Percentiles rank a stretch among this genome's conserved stretches.
Evolutionary conservation across 768 basidiomycete species (phyloP).

Genomic region (Boletellus ananas): DNA sequence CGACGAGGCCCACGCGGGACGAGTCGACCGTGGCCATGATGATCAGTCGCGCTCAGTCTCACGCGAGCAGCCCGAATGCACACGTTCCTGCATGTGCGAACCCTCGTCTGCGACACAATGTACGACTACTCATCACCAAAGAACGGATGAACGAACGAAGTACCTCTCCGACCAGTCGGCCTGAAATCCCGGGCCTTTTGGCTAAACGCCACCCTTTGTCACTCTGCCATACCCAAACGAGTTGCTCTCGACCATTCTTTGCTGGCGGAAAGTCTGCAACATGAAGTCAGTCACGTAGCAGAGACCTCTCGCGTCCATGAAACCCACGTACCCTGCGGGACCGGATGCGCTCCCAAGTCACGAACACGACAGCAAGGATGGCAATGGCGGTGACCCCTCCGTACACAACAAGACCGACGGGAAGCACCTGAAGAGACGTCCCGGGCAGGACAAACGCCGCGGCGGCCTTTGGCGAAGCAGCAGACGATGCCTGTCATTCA

Average conservation of each 20-base stretch:
- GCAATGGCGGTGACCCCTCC: slow-evolving; percentile 84
- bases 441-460: slow-evolving; percentile 65
- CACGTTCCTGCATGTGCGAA: slow-evolving; percentile 7
- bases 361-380: slow-evolving; percentile 74
- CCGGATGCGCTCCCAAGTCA: slow-evolving; percentile 84
- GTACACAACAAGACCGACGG: slow-evolving; percentile 80
- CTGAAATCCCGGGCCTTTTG: too few species aligned
- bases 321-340: slow-evolving; percentile 70
- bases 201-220: slow-evolving; percentile 17
- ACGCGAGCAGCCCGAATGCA: background rate
- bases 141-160: too few species aligned
- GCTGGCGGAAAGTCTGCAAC: slow-evolving; percentile 65
- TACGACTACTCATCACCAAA: too few species aligned
- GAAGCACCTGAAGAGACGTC: slow-evolving; percentile 67
- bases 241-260: slow-evolving; percentile 65
- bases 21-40: slow-evolving; percentile 10
- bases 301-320: background rate
- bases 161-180: too few species aligned
- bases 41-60: background rate
- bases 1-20: slow-evolving; percentile 18
- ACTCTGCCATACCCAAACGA: slow-evolving; percentile 59
- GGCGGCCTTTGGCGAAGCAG: slow-evolving; percentile 25
- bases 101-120: too few species aligned
- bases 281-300: slow-evolving; percentile 1
- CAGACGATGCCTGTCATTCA: slow-evolving; percentile 23